Conservation (phyloP, 345 rosid genomes). For the Anastatica hierochuntica region DNA sequence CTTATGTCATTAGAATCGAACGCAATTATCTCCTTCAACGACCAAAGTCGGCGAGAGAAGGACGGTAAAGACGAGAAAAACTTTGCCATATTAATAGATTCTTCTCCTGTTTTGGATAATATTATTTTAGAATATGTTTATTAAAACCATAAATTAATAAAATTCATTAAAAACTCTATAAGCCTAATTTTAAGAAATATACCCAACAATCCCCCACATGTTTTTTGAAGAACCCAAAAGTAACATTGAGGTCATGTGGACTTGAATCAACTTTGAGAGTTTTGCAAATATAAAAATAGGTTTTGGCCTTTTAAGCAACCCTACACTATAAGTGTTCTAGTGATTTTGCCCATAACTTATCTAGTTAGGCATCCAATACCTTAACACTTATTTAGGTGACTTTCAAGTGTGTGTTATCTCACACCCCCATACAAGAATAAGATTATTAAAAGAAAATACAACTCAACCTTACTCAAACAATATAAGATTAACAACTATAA, state of each 20-base stretch:
- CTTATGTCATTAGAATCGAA: no score
- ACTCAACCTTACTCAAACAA: neutral
- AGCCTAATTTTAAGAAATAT: neutral
- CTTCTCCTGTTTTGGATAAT: neutral
- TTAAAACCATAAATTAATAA: no score
- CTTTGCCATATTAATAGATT: no score
- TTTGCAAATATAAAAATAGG: neutral
- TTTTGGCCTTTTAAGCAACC: neutral
- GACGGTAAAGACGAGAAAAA: no score
- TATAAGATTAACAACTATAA: neutral
- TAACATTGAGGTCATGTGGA: neutral
- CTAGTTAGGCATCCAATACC: neutral
- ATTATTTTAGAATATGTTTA: no score
- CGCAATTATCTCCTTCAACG: no score
- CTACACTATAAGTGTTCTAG: neutral
- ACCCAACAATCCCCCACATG: neutral
- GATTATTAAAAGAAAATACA: neutral
- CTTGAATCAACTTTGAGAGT: neutral
- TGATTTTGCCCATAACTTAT: neutral
- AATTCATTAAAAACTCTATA: no score
- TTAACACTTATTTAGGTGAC: neutral
- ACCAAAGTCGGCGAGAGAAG: no score
- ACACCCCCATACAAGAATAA: neutral
- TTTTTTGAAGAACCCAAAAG: no score
- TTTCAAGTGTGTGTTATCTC: neutral